These are phyloP conservation scores for Cercospora beticola DNA, from an alignment of 2,329 filamentous ascomycete species.

Conservation along the genomic window DNA sequence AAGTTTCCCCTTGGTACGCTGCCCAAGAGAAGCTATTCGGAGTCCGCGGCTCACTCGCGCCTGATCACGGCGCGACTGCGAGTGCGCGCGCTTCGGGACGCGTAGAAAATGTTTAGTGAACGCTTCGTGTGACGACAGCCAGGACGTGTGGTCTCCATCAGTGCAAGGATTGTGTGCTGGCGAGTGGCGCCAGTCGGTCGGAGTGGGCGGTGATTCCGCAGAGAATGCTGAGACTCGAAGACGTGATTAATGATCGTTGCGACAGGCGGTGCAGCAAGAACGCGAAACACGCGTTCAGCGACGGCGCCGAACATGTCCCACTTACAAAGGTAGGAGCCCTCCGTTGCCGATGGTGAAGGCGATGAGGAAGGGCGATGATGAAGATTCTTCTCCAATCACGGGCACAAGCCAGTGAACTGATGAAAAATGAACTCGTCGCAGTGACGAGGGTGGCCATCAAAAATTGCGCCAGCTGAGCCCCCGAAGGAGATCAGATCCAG, in stretches of 20 bases:
- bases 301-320: neutral
- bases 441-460: slow-evolving; percentile 2
- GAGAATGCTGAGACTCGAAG: neutral
- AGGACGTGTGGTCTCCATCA: neutral
- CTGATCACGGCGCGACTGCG: neutral
- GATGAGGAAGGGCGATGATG: neutral
- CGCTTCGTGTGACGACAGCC: neutral
- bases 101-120: neutral
- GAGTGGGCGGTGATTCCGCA: neutral
- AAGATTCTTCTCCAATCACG: neutral
- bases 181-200: neutral
- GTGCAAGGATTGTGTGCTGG: neutral
- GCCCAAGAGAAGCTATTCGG: neutral
- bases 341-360: too few species aligned
- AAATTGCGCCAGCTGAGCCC: slow-evolving; percentile 11
- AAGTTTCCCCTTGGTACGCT: neutral
- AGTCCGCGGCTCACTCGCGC: neutral
- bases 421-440: neutral
- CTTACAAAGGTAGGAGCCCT: too few species aligned
- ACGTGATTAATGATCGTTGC: neutral
- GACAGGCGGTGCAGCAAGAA: neutral
- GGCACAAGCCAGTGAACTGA: neutral
- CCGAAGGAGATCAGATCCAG: slow-evolving; percentile 15
- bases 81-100: neutral
- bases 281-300: neutral